Evolutionary conservation across 345 rosid genomes (phyloP), one percentile per base, ranked within the genome.

Genomic region (Balakata baccata): DNA sequence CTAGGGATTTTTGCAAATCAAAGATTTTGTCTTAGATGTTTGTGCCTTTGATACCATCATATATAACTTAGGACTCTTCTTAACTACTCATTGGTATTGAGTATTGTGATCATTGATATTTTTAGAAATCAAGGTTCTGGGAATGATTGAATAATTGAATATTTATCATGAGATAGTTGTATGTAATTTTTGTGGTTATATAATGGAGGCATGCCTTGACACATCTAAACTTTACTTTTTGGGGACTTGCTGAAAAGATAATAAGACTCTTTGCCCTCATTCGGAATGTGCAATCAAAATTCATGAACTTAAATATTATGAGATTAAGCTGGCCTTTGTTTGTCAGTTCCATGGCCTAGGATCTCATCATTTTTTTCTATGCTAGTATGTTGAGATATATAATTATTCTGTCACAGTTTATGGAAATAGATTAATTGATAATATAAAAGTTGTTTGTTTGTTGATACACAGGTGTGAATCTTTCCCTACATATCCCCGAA

Each of bases 401-500:
- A 43, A 70, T 60, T 82, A 45, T 46, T 70, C 23, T 16, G 12
- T 67, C 50, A 54, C 13, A 34, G 49, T 68, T 74, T 58, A 51
- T 22, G 66, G 56, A 71, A 72, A 53, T 45, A 71, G 22, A 43
- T 61, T 52, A 13, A 51, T 25, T 47, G 49, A 45, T 75, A 37
- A n/a, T 45, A 46, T 51, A 13, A 47, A 13, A 14, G 38, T 50
- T 59, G 54, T 70, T 29, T 29, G 58, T 81, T 78, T 71, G 8
- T 73, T 78, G 68, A 49, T 58, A 41, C 8, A 22, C 83, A 94
- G 98, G 98, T 95, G 99, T 78, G 98, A 95, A 81, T 90, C 98
- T 52, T 95, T 95, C 85, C 98, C 99, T 51, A 95, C 99, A 3
- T 95, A 95, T 76, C 97, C 98, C 25, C 85, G 99, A 72, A 93